phyloP scores from a whole-genome alignment of 176 grass and related monocot genomes.

The Oryza nivara region DNA sequence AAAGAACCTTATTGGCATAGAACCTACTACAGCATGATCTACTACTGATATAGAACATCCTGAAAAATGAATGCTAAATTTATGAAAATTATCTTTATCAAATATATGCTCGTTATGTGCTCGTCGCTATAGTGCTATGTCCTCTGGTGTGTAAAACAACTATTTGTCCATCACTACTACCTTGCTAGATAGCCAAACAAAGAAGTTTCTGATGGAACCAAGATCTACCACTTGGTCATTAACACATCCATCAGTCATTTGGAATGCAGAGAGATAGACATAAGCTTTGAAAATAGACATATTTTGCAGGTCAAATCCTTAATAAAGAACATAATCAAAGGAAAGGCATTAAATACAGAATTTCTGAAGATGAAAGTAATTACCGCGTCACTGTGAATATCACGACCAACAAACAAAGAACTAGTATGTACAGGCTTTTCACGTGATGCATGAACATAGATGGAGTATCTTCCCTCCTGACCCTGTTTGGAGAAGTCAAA shows the following conservation, averaged over 20 bases:
- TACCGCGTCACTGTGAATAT: slow-evolving; percentile 90
- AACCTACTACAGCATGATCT: not conserved
- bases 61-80: slow-evolving; percentile 1
- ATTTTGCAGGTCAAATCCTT: slow-evolving; percentile 8
- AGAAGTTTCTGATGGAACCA: slow-evolving; percentile 14
- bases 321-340: not conserved
- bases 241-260: slow-evolving; percentile 13
- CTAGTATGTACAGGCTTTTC: slow-evolving; percentile 84
- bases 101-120: slow-evolving; percentile 14
- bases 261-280: not conserved
- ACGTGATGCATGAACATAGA: slow-evolving; percentile 89
- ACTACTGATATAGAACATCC: not conserved
- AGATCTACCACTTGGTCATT: not conserved
- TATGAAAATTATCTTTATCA: slow-evolving; percentile 25
- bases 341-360: not conserved
- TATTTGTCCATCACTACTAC: slow-evolving; percentile 22
- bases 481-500: slow-evolving; percentile 63
- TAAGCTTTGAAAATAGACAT: slow-evolving; percentile 13
- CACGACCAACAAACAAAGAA: slow-evolving; percentile 82
- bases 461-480: slow-evolving; percentile 86
- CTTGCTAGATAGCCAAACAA: slow-evolving; percentile 10
- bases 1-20: slow-evolving; percentile 12
- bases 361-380: slow-evolving; percentile 32
- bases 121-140: slow-evolving; percentile 19
- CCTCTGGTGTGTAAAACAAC: slow-evolving; percentile 1